phyloP scores from a whole-genome alignment of 371 early-diverging fungal genomes.

The Rhizopus arrhizus region DNA sequence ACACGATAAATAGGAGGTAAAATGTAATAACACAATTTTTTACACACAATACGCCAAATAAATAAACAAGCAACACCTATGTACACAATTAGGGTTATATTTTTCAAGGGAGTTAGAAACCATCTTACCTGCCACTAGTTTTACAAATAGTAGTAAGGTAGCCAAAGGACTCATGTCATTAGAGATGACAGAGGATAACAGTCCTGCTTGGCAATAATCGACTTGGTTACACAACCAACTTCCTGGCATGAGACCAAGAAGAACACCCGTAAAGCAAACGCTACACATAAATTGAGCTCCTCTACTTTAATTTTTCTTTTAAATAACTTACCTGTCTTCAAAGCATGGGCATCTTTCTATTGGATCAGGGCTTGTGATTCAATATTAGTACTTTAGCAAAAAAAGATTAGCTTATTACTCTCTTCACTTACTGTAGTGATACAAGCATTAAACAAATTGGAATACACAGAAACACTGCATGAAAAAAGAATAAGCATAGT shows the following conservation, averaged over 20 bases:
- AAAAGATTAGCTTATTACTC: neutral
- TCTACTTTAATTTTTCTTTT: neutral
- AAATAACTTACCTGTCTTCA: conserved; percentile 60
- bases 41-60: conserved; percentile 64
- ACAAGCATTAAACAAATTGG: conserved; percentile 52
- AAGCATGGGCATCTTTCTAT: conserved; percentile 81
- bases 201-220: conserved; percentile 39
- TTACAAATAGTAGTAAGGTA: conserved; percentile 42
- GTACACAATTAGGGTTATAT: neutral
- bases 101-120: neutral
- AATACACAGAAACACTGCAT: conserved; percentile 38
- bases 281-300: conserved; percentile 16
- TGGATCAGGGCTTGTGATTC: conserved; percentile 64
- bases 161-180: conserved; percentile 27
- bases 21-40: conserved; percentile 58
- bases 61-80: conserved; percentile 61
- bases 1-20: conserved; percentile 66
- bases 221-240: conserved; percentile 56
- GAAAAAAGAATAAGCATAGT: conserved; percentile 1
- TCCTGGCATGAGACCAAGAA: conserved; percentile 70
- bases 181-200: conserved; percentile 45
- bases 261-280: conserved; percentile 73
- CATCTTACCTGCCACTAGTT: conserved; percentile 48
- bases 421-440: conserved; percentile 55
- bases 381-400: neutral